Conservation (phyloP, 306 rosid genomes). For the Lablab purpureus region DNA sequence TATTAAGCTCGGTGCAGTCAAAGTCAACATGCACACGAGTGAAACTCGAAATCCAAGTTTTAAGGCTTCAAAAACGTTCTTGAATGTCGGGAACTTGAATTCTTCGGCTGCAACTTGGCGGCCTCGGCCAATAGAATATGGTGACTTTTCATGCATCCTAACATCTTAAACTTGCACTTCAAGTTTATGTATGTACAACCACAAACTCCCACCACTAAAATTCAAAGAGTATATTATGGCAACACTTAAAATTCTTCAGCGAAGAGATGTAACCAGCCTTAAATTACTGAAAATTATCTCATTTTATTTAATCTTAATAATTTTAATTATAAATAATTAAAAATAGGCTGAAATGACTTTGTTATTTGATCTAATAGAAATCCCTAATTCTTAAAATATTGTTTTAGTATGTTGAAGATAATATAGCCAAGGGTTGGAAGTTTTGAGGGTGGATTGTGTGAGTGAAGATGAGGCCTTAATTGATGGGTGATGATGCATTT, state of each 20-base stretch:
- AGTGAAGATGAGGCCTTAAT: constrained; percentile 19
- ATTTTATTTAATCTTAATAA: too few species aligned
- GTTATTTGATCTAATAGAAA: too few species aligned
- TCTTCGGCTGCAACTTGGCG: constrained; percentile 54
- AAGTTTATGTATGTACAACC: constrained; percentile 47
- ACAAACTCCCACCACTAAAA: constrained; percentile 5
- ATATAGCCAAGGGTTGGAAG: too few species aligned
- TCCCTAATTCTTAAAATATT: too few species aligned
- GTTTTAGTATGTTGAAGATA: too few species aligned
- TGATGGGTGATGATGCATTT: constrained; percentile 42
- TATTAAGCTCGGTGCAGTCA: constrained; percentile 47
- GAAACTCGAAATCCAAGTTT: constrained; percentile 69
- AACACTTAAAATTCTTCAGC: too few species aligned
- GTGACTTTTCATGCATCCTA: constrained; percentile 51
- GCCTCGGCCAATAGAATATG: constrained; percentile 65
- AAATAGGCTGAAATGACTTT: too few species aligned
- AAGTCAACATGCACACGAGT: constrained; percentile 91
- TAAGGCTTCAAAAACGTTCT: constrained; percentile 81
- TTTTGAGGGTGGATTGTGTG: not conserved
- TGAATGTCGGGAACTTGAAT: constrained; percentile 68
- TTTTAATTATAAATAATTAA: too few species aligned
- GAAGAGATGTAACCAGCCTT: too few species aligned
- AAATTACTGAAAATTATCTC: too few species aligned
- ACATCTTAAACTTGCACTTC: constrained; percentile 51
- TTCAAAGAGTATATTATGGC: not conserved